Percentiles rank a stretch among this genome's conserved stretches.
Evolutionary conservation across 2,329 filamentous ascomycete species (phyloP).

Genomic region (Phoma sp.): DNA sequence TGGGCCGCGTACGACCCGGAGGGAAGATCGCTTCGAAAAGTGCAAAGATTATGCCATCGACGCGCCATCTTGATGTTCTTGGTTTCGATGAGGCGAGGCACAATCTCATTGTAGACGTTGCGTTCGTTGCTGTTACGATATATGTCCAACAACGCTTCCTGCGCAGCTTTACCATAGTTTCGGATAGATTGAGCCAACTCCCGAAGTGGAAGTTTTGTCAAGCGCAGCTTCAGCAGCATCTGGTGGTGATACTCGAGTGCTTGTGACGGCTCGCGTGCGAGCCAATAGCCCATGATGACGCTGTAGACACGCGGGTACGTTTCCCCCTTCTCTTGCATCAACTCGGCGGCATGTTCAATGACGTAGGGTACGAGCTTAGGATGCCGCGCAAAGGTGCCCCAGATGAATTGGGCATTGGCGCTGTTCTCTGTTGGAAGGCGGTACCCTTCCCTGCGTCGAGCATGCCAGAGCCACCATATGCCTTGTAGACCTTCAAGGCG

Average conservation of each 20-base stretch:
- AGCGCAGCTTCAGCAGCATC: slow-evolving; percentile 31
- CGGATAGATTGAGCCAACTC: slow-evolving; percentile 22
- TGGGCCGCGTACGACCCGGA: slow-evolving; percentile 38
- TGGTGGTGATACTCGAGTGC: slow-evolving; percentile 36
- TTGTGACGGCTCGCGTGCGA: slow-evolving; percentile 23
- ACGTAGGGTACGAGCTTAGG: slow-evolving; percentile 45
- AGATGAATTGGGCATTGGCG: slow-evolving; percentile 51
- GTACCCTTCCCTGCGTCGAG: slow-evolving; percentile 44
- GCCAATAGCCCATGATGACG: slow-evolving; percentile 51
- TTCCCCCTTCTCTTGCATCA: slow-evolving; percentile 48
- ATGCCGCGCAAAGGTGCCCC: slow-evolving; percentile 53
- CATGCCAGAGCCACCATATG: slow-evolving; percentile 52
- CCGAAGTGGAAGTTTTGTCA: slow-evolving; percentile 35
- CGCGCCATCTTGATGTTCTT: slow-evolving; percentile 33
- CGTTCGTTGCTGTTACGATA: slow-evolving; percentile 47
- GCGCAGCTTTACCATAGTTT: slow-evolving; percentile 22
- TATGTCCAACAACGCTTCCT: slow-evolving; percentile 42
- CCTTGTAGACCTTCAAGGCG: slow-evolving; percentile 51
- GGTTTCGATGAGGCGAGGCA: slow-evolving; percentile 41
- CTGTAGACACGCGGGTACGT: slow-evolving; percentile 51
- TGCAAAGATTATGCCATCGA: slow-evolving; percentile 51
- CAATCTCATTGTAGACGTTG: slow-evolving; percentile 51
- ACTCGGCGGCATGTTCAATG: slow-evolving; percentile 48
- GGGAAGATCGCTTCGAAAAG: slow-evolving; percentile 46
- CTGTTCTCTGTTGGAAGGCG: slow-evolving; percentile 49